Evolutionary conservation across 352 stramenopile species (phyloP).

Genomic region (Globisporangium acanthophoron): DNA sequence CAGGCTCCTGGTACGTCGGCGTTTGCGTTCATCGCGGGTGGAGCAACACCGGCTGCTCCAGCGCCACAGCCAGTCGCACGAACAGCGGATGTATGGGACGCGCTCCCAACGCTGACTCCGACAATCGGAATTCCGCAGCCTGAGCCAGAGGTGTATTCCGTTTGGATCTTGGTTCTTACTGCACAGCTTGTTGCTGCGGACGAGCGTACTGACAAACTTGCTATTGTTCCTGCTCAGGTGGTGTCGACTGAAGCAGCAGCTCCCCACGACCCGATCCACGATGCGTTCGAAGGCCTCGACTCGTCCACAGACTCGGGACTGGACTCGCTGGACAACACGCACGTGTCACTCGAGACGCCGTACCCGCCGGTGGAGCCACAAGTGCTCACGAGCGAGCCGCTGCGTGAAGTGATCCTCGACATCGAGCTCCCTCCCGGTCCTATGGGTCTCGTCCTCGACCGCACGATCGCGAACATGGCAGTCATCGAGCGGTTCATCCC

Average conservation of each 20-base stretch:
- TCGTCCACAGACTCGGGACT: constrained; percentile 37
- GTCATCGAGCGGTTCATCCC: constrained; percentile 75
- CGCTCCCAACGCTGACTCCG: constrained; percentile 40
- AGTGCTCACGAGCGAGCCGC: constrained; percentile 31
- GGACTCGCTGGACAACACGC: constrained; percentile 25
- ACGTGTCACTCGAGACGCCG: constrained; percentile 23
- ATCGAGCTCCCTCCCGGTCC: constrained; percentile 73
- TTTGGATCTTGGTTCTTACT: neutral
- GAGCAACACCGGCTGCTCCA: neutral
- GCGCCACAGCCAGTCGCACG: constrained; percentile 14
- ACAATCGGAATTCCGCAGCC: constrained; percentile 5
- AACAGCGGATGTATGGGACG: constrained; percentile 50
- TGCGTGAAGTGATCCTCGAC: constrained; percentile 78
- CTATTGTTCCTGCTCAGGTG: neutral
- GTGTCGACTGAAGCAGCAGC: neutral
- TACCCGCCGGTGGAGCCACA: constrained; percentile 20
- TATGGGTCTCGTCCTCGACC: constrained; percentile 80
- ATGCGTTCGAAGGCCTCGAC: constrained; percentile 69
- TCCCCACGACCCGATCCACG: constrained; percentile 63
- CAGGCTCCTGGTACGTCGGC: constrained; percentile 20
- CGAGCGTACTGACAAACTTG: neutral
- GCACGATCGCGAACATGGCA: constrained; percentile 71
- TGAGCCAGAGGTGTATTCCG: constrained; percentile 1
- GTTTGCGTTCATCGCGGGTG: constrained; percentile 42
- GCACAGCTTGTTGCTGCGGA: neutral